Conservation (phyloP, 768 basidiomycete genomes). For the Lyophyllum shimeji region DNA sequence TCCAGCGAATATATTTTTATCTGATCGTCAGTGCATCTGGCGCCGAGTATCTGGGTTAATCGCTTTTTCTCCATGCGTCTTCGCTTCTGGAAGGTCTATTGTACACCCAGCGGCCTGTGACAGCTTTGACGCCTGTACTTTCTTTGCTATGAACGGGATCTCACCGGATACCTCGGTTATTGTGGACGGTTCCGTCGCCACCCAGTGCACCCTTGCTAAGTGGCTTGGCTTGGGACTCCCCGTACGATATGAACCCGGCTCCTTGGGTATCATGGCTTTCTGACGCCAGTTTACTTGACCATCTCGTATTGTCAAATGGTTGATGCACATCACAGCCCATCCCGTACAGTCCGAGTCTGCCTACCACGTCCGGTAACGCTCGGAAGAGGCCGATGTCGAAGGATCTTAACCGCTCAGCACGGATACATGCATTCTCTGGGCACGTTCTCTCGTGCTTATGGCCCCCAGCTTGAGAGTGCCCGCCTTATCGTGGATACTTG, state of each 20-base stretch:
- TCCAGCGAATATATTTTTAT: constrained; percentile 11
- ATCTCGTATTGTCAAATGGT: constrained; percentile 5
- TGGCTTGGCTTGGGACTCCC: background rate
- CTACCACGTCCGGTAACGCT: constrained; percentile 1
- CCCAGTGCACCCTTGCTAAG: background rate
- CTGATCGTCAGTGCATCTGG: constrained; percentile 13
- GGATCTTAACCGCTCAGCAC: background rate
- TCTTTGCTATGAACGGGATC: background rate
- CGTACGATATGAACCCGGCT: background rate
- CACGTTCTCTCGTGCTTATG: background rate
- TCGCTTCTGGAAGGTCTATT: constrained; percentile 1
- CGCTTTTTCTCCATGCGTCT: background rate
- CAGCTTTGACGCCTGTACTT: background rate
- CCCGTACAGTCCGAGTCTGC: background rate
- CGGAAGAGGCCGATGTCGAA: constrained; percentile 11
- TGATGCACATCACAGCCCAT: constrained; percentile 15
- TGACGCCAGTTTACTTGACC: constrained; percentile 9
- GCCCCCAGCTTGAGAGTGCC: background rate
- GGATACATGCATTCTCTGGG: background rate
- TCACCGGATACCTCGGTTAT: background rate
- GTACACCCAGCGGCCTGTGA: background rate
- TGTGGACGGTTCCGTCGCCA: background rate
- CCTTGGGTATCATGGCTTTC: constrained; percentile 6
- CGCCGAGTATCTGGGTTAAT: constrained; percentile 12
- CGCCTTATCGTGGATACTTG: background rate